Conservation (phyloP, 805 yeast species). For the Yamadazyma philogaea region DNA sequence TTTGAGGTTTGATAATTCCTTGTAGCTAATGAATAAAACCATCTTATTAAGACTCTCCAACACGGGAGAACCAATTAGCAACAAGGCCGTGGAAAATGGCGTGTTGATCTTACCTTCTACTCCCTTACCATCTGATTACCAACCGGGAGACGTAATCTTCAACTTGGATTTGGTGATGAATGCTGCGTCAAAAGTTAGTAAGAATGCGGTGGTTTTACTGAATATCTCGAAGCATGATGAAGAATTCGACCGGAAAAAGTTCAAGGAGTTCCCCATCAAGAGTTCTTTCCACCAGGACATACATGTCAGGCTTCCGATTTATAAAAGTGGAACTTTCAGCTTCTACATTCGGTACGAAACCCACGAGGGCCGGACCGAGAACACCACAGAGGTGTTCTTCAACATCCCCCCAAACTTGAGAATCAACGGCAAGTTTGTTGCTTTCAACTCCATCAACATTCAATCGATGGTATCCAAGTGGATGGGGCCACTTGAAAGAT, state of each 20-base stretch:
- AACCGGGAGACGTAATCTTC: slow-evolving; percentile 42
- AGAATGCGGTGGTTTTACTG: slow-evolving; percentile 69
- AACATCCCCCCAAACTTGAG: slow-evolving; percentile 75
- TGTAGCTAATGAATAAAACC: slow-evolving; percentile 16
- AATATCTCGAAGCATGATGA: slow-evolving; percentile 55
- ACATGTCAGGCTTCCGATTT: slow-evolving; percentile 57
- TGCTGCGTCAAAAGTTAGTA: slow-evolving; percentile 71
- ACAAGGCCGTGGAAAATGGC: slow-evolving; percentile 38
- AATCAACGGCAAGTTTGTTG: slow-evolving; percentile 53
- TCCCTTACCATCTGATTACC: slow-evolving; percentile 31
- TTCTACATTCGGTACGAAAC: slow-evolving; percentile 59
- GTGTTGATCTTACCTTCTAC: slow-evolving; percentile 51
- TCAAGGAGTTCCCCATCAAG: slow-evolving; percentile 47
- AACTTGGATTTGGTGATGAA: slow-evolving; percentile 59
- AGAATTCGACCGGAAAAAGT: slow-evolving; percentile 55
- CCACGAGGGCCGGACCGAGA: slow-evolving; percentile 19
- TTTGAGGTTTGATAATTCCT: neutral
- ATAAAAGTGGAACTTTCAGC: slow-evolving; percentile 74
- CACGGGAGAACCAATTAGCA: slow-evolving; percentile 45
- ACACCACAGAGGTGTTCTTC: slow-evolving; percentile 60
- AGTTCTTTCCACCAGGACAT: slow-evolving; percentile 65
- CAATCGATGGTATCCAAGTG: slow-evolving; percentile 89
- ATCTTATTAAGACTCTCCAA: slow-evolving; percentile 47
- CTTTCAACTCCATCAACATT: slow-evolving; percentile 74
- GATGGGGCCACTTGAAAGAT: slow-evolving; percentile 67